A percentile compares a stretch with the other conserved stretches of the same genome.
phyloP scores from a whole-genome alignment of 2,329 filamentous ascomycete species.

The Aspergillus amoenus region DNA sequence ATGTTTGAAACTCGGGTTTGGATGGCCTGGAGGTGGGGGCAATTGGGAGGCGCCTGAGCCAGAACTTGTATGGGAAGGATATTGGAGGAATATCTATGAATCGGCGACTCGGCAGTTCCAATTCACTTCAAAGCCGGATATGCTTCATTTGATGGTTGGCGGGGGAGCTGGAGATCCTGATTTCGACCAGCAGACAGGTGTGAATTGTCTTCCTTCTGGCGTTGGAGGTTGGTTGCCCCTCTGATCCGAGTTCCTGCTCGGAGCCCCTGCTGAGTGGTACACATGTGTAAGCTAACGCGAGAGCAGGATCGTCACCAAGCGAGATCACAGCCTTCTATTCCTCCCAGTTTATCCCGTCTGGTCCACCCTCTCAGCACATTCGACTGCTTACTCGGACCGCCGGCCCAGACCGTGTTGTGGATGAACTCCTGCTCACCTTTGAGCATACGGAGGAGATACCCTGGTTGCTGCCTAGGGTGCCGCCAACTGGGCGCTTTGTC shows the following conservation, averaged over 20 bases:
- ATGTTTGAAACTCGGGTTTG: slow-evolving; percentile 60
- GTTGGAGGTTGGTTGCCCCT: slow-evolving; percentile 33
- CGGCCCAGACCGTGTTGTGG: slow-evolving; percentile 56
- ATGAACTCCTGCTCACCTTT: slow-evolving; percentile 57
- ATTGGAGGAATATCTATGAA: slow-evolving; percentile 25
- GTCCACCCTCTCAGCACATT: slow-evolving; percentile 48
- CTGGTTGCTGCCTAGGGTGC: slow-evolving; percentile 57
- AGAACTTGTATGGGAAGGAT: slow-evolving; percentile 41
- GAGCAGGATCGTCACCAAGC: slow-evolving; percentile 20
- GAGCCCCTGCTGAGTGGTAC: neutral
- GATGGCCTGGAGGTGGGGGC: slow-evolving; percentile 28
- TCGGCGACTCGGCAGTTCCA: neutral
- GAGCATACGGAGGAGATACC: slow-evolving; percentile 54
- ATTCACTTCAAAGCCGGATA: slow-evolving; percentile 6
- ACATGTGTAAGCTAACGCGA: neutral
- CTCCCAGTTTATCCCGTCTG: slow-evolving; percentile 52
- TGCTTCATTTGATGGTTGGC: slow-evolving; percentile 20
- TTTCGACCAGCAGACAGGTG: slow-evolving; percentile 21
- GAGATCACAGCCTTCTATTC: slow-evolving; percentile 50
- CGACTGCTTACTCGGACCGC: slow-evolving; percentile 57
- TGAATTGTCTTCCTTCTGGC: slow-evolving; percentile 37
- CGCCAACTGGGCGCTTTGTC: slow-evolving; percentile 54
- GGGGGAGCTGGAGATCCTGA: slow-evolving; percentile 8
- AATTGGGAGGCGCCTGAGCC: slow-evolving; percentile 33
- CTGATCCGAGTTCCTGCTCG: too few relatives aligned